Conservation (phyloP, 208 protist genomes). For the Leptomonas pyrrhocoris region DNA sequence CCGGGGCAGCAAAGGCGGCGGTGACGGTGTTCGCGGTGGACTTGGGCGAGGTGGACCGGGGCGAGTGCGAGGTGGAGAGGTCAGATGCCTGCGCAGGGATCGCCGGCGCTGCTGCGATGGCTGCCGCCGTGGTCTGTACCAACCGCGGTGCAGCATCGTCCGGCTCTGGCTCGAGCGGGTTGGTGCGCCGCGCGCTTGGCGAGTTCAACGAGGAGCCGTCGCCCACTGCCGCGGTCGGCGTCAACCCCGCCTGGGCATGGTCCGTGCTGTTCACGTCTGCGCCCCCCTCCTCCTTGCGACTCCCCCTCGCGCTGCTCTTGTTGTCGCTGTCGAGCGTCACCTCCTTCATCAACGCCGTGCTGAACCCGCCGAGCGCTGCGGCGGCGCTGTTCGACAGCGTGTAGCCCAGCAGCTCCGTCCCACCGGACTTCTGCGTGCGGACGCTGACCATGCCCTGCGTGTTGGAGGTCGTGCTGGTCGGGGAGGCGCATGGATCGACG, state of each 20-base stretch:
- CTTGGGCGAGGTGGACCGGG: constrained; percentile 2
- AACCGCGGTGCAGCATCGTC: constrained; percentile 1
- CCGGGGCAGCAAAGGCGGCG: not conserved
- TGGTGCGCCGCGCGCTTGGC: not conserved
- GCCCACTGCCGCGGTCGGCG: not conserved
- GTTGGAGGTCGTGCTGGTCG: constrained; percentile 17
- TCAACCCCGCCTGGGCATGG: not conserved
- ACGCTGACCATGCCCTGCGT: constrained; percentile 27
- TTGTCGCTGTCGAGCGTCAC: constrained; percentile 16
- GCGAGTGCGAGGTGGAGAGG: not conserved
- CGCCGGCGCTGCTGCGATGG: not conserved
- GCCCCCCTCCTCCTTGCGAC: not conserved
- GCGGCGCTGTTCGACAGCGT: constrained; percentile 32
- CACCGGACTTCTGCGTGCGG: constrained; percentile 35
- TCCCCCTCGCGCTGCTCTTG: not conserved
- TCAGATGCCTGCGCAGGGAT: not conserved
- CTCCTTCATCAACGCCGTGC: constrained; percentile 36
- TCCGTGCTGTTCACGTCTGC: not conserved
- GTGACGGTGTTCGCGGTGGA: constrained; percentile 4
- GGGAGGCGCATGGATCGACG: constrained; percentile 3
- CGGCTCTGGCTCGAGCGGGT: constrained; percentile 4
- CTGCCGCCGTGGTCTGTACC: not conserved
- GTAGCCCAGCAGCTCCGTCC: constrained; percentile 37
- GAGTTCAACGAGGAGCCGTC: not conserved
- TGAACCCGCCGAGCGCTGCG: constrained; percentile 35